Conservation (phyloP, 495 filamentous ascomycete species). For the Penicillium goetzii region DNA sequence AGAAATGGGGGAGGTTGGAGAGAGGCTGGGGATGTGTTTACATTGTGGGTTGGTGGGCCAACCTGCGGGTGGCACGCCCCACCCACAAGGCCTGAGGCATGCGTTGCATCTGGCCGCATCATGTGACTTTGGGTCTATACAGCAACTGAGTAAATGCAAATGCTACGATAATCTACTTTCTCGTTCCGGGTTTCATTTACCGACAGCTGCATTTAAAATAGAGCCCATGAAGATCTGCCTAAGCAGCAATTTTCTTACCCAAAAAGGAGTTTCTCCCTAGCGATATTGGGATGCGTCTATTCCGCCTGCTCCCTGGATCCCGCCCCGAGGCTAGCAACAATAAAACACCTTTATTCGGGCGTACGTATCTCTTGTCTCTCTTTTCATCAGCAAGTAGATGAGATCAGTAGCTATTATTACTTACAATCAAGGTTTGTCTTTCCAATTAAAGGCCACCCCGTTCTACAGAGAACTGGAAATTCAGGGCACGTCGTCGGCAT, state of each 20-base stretch:
- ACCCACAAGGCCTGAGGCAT: background rate
- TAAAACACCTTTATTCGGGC: too few species aligned
- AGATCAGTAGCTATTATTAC: too few species aligned
- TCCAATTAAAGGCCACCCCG: background rate
- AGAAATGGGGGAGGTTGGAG: slow-evolving; percentile 49
- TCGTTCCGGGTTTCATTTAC: background rate
- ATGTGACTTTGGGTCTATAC: background rate
- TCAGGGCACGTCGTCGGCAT: slow-evolving; percentile 3
- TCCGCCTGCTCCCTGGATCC: too few species aligned
- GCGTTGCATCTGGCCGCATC: background rate
- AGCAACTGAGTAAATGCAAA: background rate
- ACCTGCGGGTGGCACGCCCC: slow-evolving; percentile 1
- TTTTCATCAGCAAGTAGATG: too few species aligned
- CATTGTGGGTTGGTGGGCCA: slow-evolving; percentile 29
- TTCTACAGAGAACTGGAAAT: background rate
- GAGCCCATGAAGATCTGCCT: background rate
- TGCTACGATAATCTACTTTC: background rate
- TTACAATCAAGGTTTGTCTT: background rate
- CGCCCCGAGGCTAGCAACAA: too few species aligned
- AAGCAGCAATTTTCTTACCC: too few species aligned
- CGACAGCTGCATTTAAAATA: background rate
- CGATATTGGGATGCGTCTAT: too few species aligned
- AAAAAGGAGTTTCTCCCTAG: too few species aligned
- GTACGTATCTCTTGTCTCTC: too few species aligned
- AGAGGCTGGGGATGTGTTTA: slow-evolving; percentile 48